phyloP scores from a whole-genome alignment of 2,329 filamentous ascomycete species.

The Claviceps sp. region DNA sequence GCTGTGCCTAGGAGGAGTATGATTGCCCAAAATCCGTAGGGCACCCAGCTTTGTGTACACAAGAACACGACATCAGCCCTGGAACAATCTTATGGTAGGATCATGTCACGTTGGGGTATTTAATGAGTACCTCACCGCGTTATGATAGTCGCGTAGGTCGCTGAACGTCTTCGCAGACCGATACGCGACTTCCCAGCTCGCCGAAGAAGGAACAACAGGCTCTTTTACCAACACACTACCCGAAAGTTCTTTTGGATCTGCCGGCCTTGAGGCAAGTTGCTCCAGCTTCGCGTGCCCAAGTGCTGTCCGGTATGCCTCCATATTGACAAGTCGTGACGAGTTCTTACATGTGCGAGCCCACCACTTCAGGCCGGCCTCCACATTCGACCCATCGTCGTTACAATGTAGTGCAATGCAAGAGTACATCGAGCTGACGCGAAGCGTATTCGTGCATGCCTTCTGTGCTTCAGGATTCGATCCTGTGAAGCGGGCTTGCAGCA shows the following conservation, averaged over 20 bases:
- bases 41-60: background rate
- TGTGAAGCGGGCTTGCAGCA: conserved; percentile 8
- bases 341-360: conserved; percentile 9
- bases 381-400: conserved; percentile 2
- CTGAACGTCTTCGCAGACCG: conserved; percentile 3
- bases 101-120: background rate
- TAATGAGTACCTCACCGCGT: conserved; percentile 4
- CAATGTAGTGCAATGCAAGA: conserved; percentile 9
- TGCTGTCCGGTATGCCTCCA: conserved; percentile 5
- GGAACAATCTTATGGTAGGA: background rate
- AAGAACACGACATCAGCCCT: background rate
- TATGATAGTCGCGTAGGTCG: conserved; percentile 4
- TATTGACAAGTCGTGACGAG: conserved; percentile 7
- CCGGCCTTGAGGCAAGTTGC: background rate
- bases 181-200: conserved; percentile 6
- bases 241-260: background rate
- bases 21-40: background rate
- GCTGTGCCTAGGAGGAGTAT: background rate
- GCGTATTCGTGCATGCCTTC: conserved; percentile 9
- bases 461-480: conserved; percentile 6
- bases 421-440: conserved; percentile 10
- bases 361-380: conserved; percentile 8
- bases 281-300: background rate
- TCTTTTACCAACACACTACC: background rate
- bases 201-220: background rate